Conservation (phyloP, 169 alveolate species). For the Theileria annulata region DNA sequence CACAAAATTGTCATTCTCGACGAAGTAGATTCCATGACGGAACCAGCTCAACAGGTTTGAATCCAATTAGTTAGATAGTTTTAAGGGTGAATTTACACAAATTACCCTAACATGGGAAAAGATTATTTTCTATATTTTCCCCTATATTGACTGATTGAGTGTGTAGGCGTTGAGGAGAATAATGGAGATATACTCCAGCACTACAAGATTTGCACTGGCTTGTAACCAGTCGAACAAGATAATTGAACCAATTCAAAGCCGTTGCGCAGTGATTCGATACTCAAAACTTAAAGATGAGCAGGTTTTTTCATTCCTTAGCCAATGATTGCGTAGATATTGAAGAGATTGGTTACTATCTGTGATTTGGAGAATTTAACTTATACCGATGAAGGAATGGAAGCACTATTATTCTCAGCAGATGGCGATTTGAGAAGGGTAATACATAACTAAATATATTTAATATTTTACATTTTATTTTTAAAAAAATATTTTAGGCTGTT, state of each 20-base stretch:
- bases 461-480: background rate
- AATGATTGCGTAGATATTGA: conserved; percentile 61
- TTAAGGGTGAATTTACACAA: background rate
- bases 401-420: conserved; percentile 94
- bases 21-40: conserved; percentile 99
- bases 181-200: conserved; percentile 95
- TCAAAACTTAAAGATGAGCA: conserved; percentile 92
- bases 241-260: conserved; percentile 98
- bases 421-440: conserved; percentile 88
- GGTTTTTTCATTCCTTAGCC: conserved; percentile 33
- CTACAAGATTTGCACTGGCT: conserved; percentile 98
- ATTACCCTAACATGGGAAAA: background rate
- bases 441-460: conserved; percentile 15
- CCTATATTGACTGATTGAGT: conserved; percentile 1
- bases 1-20: conserved; percentile 98
- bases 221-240: conserved; percentile 97
- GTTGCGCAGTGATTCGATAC: conserved; percentile 98
- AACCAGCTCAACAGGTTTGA: conserved; percentile 95
- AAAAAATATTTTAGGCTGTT: conserved; percentile 76
- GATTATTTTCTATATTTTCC: background rate
- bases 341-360: conserved; percentile 87
- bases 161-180: conserved; percentile 93
- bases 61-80: conserved; percentile 1
- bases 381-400: conserved; percentile 92
- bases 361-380: conserved; percentile 75